Conservation (phyloP, 2,329 filamentous ascomycete genomes). For the Aspergillus sp. region DNA sequence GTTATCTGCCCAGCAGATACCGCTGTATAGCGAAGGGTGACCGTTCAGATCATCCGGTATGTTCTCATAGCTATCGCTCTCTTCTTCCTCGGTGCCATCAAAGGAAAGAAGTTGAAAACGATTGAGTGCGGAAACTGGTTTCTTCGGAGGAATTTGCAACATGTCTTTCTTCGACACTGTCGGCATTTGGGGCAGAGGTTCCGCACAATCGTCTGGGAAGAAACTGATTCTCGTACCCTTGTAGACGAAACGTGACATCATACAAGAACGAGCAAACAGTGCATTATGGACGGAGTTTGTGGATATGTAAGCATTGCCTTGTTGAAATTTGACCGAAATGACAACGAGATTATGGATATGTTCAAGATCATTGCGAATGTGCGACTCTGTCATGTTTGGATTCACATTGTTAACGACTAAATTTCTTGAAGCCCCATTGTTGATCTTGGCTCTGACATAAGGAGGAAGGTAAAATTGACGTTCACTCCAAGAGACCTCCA, state of each 20-base stretch:
- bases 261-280: constrained; percentile 70
- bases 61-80: constrained; percentile 23
- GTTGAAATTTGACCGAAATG: constrained; percentile 57
- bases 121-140: constrained; percentile 42
- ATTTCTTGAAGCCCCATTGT: constrained; percentile 66
- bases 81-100: constrained; percentile 39
- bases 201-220: constrained; percentile 67
- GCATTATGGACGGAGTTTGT: constrained; percentile 75
- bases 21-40: constrained; percentile 8
- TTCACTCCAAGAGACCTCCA: constrained; percentile 65
- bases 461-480: constrained; percentile 62
- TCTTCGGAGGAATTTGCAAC: constrained; percentile 25
- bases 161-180: constrained; percentile 23
- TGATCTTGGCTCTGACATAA: constrained; percentile 62
- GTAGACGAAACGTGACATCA: constrained; percentile 66
- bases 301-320: constrained; percentile 61
- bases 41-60: constrained; percentile 10
- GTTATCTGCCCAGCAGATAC: constrained; percentile 10
- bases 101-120: constrained; percentile 58
- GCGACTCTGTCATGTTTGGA: constrained; percentile 56
- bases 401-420: constrained; percentile 61
- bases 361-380: constrained; percentile 68
- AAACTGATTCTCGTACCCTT: constrained; percentile 67
- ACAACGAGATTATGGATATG: constrained; percentile 78
- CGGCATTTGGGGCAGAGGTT: constrained; percentile 45